Conservation (phyloP, 164 flowering plant species). For the Buxus sempervirens region DNA sequence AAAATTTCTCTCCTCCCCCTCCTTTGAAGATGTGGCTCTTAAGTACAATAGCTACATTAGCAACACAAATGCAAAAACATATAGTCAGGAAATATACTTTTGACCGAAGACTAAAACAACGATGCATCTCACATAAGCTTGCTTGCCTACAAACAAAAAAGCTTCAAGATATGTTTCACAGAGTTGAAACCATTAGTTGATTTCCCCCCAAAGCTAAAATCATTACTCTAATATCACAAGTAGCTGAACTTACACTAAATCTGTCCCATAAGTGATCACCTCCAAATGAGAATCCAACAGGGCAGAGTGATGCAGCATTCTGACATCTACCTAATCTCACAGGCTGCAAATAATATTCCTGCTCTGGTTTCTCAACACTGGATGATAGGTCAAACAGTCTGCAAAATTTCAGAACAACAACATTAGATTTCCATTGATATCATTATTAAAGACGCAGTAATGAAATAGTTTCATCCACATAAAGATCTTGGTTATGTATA, state of each 20-base stretch:
- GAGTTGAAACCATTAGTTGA: too few relatives aligned
- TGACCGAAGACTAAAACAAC: too few relatives aligned
- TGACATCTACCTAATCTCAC: conserved; percentile 51
- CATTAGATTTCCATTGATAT: not conserved
- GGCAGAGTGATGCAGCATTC: conserved; percentile 69
- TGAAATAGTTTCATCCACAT: not conserved
- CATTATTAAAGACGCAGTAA: not conserved
- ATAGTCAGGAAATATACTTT: too few relatives aligned
- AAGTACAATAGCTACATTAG: not conserved
- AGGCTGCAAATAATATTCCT: conserved; percentile 86
- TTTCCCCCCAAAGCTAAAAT: not conserved
- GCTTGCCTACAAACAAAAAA: not conserved
- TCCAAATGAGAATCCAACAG: conserved; percentile 84
- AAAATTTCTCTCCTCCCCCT: too few relatives aligned
- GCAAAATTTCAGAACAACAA: conserved; percentile 13
- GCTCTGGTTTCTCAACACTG: conserved; percentile 65
- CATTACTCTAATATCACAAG: not conserved
- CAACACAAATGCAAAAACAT: not conserved
- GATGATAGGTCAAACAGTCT: conserved; percentile 79
- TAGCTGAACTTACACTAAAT: conserved; percentile 62
- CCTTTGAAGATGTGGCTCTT: not conserved
- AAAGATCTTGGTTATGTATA: too few relatives aligned
- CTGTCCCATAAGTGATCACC: conserved; percentile 92
- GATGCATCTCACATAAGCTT: too few relatives aligned
- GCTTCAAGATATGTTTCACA: not conserved